Conservation (phyloP, 768 basidiomycete genomes). For the Boletus vinaceobasis region DNA sequence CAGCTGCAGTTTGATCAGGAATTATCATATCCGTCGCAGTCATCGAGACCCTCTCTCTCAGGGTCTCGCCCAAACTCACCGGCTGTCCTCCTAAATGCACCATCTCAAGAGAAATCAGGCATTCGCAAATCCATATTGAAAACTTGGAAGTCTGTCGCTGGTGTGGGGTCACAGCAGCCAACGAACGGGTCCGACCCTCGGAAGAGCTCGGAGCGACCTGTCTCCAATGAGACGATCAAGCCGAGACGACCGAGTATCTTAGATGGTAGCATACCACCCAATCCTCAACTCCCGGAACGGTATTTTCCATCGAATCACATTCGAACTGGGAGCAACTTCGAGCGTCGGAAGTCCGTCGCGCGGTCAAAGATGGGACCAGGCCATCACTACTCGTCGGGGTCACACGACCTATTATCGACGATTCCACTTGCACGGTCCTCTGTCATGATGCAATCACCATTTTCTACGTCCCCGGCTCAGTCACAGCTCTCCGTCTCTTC, state of each 20-base stretch:
- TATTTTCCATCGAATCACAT: slow-evolving; percentile 35
- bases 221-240: slow-evolving; percentile 35
- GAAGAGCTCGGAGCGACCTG: slow-evolving; percentile 38
- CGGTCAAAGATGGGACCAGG: slow-evolving; percentile 18
- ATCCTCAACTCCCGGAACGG: slow-evolving; percentile 57
- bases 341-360: slow-evolving; percentile 21
- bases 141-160: slow-evolving; percentile 51
- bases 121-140: slow-evolving; percentile 73
- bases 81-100: slow-evolving; percentile 13
- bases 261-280: slow-evolving; percentile 52
- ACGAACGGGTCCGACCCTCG: slow-evolving; percentile 33
- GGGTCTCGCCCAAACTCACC: slow-evolving; percentile 30
- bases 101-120: slow-evolving; percentile 41
- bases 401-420: slow-evolving; percentile 28
- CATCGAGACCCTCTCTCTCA: slow-evolving; percentile 34
- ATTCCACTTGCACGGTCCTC: slow-evolving; percentile 10
- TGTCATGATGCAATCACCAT: slow-evolving; percentile 13
- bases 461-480: slow-evolving; percentile 29
- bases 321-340: slow-evolving; percentile 33
- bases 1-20: slow-evolving; percentile 67
- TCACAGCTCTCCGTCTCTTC: slow-evolving; percentile 24
- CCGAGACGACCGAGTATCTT: slow-evolving; percentile 47
- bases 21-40: slow-evolving; percentile 45
- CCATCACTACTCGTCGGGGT: slow-evolving; percentile 26
- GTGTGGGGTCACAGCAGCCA: slow-evolving; percentile 28